Evolutionary conservation across 495 filamentous ascomycete species (phyloP), one percentile per base, ranked within the genome.

Genomic region (Achaetomiella virescens): DNA sequence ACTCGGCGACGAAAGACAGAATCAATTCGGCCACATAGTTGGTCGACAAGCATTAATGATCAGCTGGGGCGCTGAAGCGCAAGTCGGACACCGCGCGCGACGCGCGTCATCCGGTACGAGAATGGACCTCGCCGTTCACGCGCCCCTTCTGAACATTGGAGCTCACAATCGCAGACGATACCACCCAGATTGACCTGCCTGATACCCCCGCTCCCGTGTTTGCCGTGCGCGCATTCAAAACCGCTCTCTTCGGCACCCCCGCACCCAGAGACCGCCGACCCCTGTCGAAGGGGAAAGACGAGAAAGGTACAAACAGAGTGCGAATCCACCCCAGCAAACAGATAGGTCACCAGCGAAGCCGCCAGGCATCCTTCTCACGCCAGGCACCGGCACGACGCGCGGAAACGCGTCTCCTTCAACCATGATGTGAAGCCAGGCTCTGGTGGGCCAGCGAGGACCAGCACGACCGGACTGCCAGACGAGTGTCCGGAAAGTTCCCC

Each of bases 181-280:
- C 71, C 1, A 70, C 72, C 1, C 73, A 77, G 54, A 60, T 76
- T 18, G 90, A 96, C 42, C 77, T 80, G 8, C 93, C 92, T 55
- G 89, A 96, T 59, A 97, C 93, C 6, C 95, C 93, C 11, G 95
- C 90, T 24, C 90, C 91, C 21, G 81, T 96, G 2, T 97, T 98
- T 74, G 92, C 91, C 12, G 82, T 93, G 54, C 90, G 91, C 63
- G 95, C 93, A 17, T 84, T 97, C 70, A 93, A 88, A 63, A 91
- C 87, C 52, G 91, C 88, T 17, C 68, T 98, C 35, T 97, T 95
- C 75, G 93, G 95, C 33, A 92, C 89, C 3, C 89, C 90, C 17
- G 82, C 76, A 7, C 66, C 66, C 11, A 59, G 60, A 37, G 71
- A 79, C 18, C 58, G 58, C 33, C 52, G 49, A 38, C 21, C 45